Evolutionary conservation across 2,329 filamentous ascomycete genomes (phyloP).

Genomic region (Trichoderma harzianum): DNA sequence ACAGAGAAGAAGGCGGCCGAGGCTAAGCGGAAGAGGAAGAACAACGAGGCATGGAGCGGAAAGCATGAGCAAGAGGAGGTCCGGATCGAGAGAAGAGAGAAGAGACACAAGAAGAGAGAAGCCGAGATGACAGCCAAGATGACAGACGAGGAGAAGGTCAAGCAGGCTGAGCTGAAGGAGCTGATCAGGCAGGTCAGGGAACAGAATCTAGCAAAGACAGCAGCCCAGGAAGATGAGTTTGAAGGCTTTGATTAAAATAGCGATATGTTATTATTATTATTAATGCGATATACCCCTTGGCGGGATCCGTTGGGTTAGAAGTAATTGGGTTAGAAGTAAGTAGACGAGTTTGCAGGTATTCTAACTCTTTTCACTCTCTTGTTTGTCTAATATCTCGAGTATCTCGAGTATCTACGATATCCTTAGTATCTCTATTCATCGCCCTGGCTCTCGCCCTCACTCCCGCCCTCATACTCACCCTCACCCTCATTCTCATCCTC

Average conservation of each 20-base stretch:
- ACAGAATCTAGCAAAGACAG: conserved; percentile 48
- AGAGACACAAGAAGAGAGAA: conserved; percentile 61
- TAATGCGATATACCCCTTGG: not conserved
- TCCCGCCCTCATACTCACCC: conserved; percentile 20
- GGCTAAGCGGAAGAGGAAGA: conserved; percentile 55
- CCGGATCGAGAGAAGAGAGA: conserved; percentile 60
- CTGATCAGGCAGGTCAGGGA: conserved; percentile 63
- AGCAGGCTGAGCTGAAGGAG: conserved; percentile 59
- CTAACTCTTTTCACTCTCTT: no score
- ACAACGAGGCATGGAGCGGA: conserved; percentile 69
- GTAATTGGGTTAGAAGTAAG: no score
- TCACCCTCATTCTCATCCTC: not conserved
- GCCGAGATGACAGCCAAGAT: conserved; percentile 60
- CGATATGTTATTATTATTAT: not conserved
- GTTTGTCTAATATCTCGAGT: no score
- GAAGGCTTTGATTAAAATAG: conserved; percentile 51
- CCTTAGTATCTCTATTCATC: not conserved
- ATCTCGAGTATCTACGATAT: not conserved
- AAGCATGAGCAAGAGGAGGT: conserved; percentile 65
- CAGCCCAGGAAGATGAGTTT: conserved; percentile 50
- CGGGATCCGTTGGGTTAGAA: not conserved
- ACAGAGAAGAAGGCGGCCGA: conserved; percentile 40
- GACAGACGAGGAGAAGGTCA: conserved; percentile 66
- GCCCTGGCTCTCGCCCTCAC: not conserved
- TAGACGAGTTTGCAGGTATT: no score